Percentiles rank a stretch among this genome's conserved stretches.
Evolutionary conservation across 2,329 filamentous ascomycete species (phyloP).

Genomic region (Xylaria sp.): DNA sequence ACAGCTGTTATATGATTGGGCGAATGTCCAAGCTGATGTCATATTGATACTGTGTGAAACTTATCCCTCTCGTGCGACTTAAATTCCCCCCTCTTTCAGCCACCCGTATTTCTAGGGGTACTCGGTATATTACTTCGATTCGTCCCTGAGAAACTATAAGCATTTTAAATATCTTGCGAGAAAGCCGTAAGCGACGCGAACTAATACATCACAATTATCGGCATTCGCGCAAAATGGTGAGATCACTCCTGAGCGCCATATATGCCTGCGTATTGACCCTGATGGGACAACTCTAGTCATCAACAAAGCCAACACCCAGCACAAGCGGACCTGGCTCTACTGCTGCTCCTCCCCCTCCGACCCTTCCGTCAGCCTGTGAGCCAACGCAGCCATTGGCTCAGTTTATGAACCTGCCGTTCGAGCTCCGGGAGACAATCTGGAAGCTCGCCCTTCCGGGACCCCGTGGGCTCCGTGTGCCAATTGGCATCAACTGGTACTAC

Average conservation of each 20-base stretch:
- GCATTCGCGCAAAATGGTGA: neutral
- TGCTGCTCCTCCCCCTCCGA: neutral
- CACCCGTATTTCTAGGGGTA: too few species aligned
- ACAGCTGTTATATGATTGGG: too few species aligned
- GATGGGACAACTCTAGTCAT: neutral
- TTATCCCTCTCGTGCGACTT: too few species aligned
- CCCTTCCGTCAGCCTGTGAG: neutral
- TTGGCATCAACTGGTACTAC: neutral
- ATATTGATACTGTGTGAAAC: too few species aligned
- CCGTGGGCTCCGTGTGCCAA: neutral
- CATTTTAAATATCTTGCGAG: too few species aligned
- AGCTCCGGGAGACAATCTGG: neutral
- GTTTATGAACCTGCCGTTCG: neutral
- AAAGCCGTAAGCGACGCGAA: neutral
- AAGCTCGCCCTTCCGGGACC: neutral
- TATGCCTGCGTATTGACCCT: neutral
- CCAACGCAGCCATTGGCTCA: neutral
- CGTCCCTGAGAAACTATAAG: too few species aligned
- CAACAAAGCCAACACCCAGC: neutral
- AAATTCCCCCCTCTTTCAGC: too few species aligned
- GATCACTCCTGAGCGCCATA: neutral
- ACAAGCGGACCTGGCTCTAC: neutral
- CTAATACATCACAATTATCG: neutral
- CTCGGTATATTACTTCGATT: too few species aligned
- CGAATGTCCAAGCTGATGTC: too few species aligned